Evolutionary conservation across 768 basidiomycete species (phyloP).

Genomic region (Lactifluus subvellereus): DNA sequence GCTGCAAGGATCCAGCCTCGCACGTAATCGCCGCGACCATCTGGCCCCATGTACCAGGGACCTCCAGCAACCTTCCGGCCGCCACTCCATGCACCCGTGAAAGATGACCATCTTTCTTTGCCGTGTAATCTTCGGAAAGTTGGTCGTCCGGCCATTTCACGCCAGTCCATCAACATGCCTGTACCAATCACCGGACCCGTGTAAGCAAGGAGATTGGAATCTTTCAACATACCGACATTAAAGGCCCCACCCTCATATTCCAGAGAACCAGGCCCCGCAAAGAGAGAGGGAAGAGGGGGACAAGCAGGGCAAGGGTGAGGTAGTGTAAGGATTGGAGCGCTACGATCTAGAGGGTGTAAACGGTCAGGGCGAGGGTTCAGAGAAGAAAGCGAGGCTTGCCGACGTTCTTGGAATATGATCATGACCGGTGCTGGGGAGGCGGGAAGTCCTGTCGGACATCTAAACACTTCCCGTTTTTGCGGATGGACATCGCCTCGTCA

Average conservation of each 20-base stretch:
- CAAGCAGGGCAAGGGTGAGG: constrained; percentile 73
- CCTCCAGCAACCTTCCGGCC: constrained; percentile 68
- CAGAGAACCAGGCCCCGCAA: constrained; percentile 68
- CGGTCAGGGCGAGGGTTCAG: constrained; percentile 17
- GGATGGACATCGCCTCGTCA: too few species aligned
- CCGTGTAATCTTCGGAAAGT: constrained; percentile 65
- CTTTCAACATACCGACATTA: constrained; percentile 58
- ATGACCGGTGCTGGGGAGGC: constrained; percentile 46
- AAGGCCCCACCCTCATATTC: constrained; percentile 72
- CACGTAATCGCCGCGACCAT: constrained; percentile 66
- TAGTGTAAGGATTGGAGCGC: constrained; percentile 93
- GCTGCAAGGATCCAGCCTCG: constrained; percentile 89
- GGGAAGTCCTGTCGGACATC: too few species aligned
- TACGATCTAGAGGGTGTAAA: constrained; percentile 59
- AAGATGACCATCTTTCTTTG: constrained; percentile 58
- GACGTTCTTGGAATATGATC: constrained; percentile 73
- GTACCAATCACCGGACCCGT: constrained; percentile 2
- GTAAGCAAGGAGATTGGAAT: background rate
- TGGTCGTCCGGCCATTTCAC: constrained; percentile 83
- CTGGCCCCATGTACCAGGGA: constrained; percentile 49
- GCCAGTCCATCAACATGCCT: constrained; percentile 96
- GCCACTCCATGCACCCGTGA: constrained; percentile 74
- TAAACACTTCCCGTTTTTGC: too few species aligned
- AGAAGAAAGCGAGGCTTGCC: background rate
- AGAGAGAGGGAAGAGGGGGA: constrained; percentile 72